These are phyloP conservation scores for Saccharum hybrid DNA, from an alignment of 202 grass and related monocot species.

Conservation along the genomic window DNA sequence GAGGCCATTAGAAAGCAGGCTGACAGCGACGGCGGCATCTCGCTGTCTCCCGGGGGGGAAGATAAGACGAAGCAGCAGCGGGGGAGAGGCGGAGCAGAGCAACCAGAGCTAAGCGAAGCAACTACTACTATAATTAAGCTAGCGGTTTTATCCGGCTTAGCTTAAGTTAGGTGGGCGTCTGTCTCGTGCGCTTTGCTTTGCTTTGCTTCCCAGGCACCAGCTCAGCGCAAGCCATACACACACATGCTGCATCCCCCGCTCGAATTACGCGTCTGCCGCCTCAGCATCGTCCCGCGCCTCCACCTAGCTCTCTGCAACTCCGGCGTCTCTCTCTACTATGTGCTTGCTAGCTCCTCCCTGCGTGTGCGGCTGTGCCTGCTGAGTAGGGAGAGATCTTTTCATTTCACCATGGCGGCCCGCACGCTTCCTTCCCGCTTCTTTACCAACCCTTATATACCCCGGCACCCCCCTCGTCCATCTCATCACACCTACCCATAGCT, in stretches of 20 bases:
- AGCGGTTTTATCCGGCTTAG: slow-evolving; percentile 1
- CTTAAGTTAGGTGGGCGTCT: slow-evolving; percentile 35
- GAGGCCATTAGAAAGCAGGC: slow-evolving; percentile 18
- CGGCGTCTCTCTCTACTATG: neutral
- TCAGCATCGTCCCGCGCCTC: neutral
- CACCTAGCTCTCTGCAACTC: neutral
- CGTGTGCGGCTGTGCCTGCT: no score
- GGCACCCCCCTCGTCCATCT: slow-evolving; percentile 25
- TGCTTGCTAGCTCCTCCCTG: neutral
- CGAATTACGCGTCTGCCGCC: slow-evolving; percentile 56
- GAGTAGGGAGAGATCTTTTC: slow-evolving; percentile 28
- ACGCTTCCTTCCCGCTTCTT: slow-evolving; percentile 64
- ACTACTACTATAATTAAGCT: neutral
- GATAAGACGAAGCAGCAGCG: slow-evolving; percentile 44
- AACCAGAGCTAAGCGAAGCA: neutral
- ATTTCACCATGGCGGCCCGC: slow-evolving; percentile 48
- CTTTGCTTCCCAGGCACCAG: slow-evolving; percentile 57
- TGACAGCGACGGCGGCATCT: slow-evolving; percentile 48
- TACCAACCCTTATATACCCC: slow-evolving; percentile 54
- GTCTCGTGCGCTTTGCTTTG: slow-evolving; percentile 51
- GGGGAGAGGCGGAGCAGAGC: neutral
- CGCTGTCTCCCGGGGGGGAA: slow-evolving; percentile 30
- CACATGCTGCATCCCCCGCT: slow-evolving; percentile 41
- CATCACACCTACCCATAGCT: slow-evolving; percentile 30
- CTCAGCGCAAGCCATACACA: slow-evolving; percentile 60